These are phyloP conservation scores for Cutaneotrichosporon dermatis DNA, from an alignment of 1,284 basidiomycete genomes.

Conservation along the genomic window DNA sequence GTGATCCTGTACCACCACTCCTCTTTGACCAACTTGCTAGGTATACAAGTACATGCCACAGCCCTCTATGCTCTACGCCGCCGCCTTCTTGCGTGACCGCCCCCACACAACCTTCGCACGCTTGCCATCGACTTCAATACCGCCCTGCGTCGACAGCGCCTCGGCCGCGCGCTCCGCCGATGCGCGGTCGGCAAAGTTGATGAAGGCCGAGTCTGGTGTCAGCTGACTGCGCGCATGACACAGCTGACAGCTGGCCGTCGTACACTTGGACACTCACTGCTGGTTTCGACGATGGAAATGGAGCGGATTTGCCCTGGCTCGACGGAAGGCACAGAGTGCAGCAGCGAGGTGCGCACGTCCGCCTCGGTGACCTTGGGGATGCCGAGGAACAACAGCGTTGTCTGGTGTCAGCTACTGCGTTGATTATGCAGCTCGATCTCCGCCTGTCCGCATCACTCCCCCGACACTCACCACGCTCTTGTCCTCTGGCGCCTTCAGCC, in stretches of 20 bases:
- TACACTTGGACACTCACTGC: constrained; percentile 31
- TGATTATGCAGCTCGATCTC: neutral
- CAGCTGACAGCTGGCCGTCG: neutral
- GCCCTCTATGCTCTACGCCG: neutral
- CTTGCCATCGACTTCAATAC: constrained; percentile 76
- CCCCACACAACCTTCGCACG: constrained; percentile 80
- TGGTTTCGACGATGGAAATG: constrained; percentile 69
- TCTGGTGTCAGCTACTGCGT: constrained; percentile 53
- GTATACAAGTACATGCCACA: neutral
- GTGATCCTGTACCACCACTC: too few species aligned
- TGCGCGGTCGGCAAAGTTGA: constrained; percentile 80
- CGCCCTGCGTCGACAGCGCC: constrained; percentile 67
- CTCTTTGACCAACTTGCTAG: neutral
- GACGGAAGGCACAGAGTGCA: constrained; percentile 65
- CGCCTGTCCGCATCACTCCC: neutral
- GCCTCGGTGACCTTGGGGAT: constrained; percentile 71
- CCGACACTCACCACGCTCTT: constrained; percentile 63
- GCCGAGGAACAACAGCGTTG: constrained; percentile 83
- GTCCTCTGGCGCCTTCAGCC: constrained; percentile 86
- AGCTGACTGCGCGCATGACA: neutral
- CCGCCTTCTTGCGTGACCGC: constrained; percentile 50
- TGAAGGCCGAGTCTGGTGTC: constrained; percentile 76
- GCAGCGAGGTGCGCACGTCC: constrained; percentile 69
- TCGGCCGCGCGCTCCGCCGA: constrained; percentile 81
- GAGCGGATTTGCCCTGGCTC: constrained; percentile 70